Percentiles rank a stretch among this genome's conserved stretches.
These are phyloP conservation scores for Trifolium repens DNA, from an alignment of 306 rosid genomes.

Conservation along the genomic window DNA sequence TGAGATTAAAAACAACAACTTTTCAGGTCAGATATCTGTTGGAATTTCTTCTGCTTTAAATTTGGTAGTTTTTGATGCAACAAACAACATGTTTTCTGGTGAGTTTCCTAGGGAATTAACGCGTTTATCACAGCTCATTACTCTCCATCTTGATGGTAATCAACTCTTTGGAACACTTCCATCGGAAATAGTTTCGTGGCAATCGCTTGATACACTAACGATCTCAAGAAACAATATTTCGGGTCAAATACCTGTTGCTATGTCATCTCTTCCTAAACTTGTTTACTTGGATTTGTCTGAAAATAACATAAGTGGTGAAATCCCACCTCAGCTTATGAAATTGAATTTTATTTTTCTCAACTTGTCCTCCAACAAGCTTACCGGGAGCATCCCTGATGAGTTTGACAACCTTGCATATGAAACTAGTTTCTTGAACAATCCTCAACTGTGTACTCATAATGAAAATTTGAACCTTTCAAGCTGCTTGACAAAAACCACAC, in stretches of 20 bases:
- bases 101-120: slow-evolving; percentile 66
- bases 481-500: slow-evolving; percentile 46
- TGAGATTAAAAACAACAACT: slow-evolving; percentile 66
- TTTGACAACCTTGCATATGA: slow-evolving; percentile 62
- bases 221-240: slow-evolving; percentile 72
- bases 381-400: slow-evolving; percentile 71
- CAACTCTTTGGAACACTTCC: slow-evolving; percentile 75
- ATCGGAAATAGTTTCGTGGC: slow-evolving; percentile 62
- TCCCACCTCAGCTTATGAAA: slow-evolving; percentile 60
- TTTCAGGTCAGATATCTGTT: slow-evolving; percentile 67
- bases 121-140: slow-evolving; percentile 52
- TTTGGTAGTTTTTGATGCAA: slow-evolving; percentile 67
- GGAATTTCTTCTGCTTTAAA: slow-evolving; percentile 52
- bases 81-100: slow-evolving; percentile 70
- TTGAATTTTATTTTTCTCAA: slow-evolving; percentile 68
- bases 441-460: slow-evolving; percentile 59
- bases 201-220: slow-evolving; percentile 56
- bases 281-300: slow-evolving; percentile 71
- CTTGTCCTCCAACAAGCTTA: slow-evolving; percentile 79
- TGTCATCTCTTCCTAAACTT: slow-evolving; percentile 61
- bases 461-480: slow-evolving; percentile 48
- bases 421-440: slow-evolving; percentile 70
- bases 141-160: slow-evolving; percentile 66
- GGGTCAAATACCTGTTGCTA: slow-evolving; percentile 63
- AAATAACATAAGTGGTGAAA: slow-evolving; percentile 72